Percentiles rank a stretch among this genome's conserved stretches.
These are phyloP conservation scores for Cymbopogon citratus DNA, from an alignment of 176 grass and related monocot genomes.

Conservation along the genomic window DNA sequence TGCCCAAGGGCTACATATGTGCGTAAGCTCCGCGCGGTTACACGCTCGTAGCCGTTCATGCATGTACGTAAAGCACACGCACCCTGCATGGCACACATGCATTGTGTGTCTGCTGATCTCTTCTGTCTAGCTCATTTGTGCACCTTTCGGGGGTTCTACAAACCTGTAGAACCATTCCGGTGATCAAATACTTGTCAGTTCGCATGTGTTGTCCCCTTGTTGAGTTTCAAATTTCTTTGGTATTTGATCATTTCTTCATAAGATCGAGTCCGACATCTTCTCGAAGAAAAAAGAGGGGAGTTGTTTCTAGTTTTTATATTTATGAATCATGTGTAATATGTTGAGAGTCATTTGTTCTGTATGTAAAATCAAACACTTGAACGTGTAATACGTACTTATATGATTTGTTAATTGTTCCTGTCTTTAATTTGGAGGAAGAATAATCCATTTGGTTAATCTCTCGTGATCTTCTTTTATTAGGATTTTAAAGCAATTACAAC, in stretches of 20 bases:
- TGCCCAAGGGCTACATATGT: constrained; percentile 43
- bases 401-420: background rate
- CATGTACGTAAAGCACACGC: background rate
- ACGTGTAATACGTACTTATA: background rate
- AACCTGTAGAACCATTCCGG: background rate
- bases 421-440: background rate
- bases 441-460: background rate
- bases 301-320: background rate
- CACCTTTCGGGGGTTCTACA: constrained; percentile 1
- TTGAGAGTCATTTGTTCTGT: background rate
- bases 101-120: background rate
- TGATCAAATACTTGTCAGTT: background rate
- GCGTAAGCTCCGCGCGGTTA: background rate
- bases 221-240: background rate
- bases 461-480: background rate
- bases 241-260: constrained; percentile 5
- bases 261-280: background rate
- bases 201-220: background rate
- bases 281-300: background rate
- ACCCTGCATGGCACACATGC: constrained; percentile 1
- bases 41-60: background rate
- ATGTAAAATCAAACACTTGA: constrained; percentile 3
- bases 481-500: background rate
- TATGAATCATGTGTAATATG: background rate
- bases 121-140: background rate